Percentiles rank a stretch among this genome's conserved stretches.
Evolutionary conservation across 1,284 basidiomycete genomes (phyloP).

Genomic region (Amylostereum chailletii): DNA sequence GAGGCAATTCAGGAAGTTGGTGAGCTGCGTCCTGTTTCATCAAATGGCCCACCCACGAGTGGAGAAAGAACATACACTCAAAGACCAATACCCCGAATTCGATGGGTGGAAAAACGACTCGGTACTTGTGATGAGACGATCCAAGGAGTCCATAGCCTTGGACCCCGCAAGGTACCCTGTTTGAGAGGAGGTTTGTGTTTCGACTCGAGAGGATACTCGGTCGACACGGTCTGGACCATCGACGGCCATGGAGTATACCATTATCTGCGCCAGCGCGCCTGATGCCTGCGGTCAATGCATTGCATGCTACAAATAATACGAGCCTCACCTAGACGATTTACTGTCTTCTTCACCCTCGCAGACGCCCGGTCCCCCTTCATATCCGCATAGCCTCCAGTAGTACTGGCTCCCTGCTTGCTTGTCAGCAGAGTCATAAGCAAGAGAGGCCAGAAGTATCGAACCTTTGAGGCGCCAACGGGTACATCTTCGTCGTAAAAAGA

Average conservation of each 20-base stretch:
- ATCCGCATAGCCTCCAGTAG: conserved; percentile 65
- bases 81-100: conserved; percentile 66
- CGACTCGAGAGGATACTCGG: conserved; percentile 19
- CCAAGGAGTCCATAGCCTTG: conserved; percentile 83
- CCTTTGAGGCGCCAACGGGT: conserved; percentile 61
- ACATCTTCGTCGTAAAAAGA: conserved; percentile 39
- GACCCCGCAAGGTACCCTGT: conserved; percentile 76
- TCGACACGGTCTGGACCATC: conserved; percentile 60
- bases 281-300: conserved; percentile 1
- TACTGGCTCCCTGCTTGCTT: conserved; percentile 42
- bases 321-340: conserved; percentile 58
- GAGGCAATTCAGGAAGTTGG: conserved; percentile 73
- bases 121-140: conserved; percentile 84
- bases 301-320: background rate
- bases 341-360: conserved; percentile 70
- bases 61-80: conserved; percentile 31
- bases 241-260: conserved; percentile 87
- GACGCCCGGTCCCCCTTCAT: conserved; percentile 53
- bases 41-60: background rate
- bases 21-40: conserved; percentile 35
- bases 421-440: too few species aligned
- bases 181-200: conserved; percentile 19
- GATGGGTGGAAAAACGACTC: conserved; percentile 93
- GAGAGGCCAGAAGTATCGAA: conserved; percentile 19
- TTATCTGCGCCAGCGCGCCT: conserved; percentile 80